Percentiles rank a stretch among this genome's conserved stretches.
These are phyloP conservation scores for Papilionanthe hybrid DNA, from an alignment of 116 monocot genomes.

Conservation along the genomic window DNA sequence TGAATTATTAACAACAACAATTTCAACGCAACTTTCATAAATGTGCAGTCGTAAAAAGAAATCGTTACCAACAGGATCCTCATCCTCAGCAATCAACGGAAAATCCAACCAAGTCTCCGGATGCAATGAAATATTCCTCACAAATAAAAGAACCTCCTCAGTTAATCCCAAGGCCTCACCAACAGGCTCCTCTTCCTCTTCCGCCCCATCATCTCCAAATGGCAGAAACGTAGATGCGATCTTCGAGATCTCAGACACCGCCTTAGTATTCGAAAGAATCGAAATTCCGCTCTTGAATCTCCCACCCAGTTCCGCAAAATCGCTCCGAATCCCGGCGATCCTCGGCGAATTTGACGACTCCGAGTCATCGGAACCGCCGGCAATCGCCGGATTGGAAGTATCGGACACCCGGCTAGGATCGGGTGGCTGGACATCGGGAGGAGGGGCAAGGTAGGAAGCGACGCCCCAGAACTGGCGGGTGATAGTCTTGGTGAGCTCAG, in stretches of 20 bases:
- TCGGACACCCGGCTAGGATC: not conserved
- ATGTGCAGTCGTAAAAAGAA: not conserved
- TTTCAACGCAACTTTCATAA: not conserved
- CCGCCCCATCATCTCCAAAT: slow-evolving; percentile 34
- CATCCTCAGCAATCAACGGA: slow-evolving; percentile 44
- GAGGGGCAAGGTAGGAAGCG: slow-evolving; percentile 29
- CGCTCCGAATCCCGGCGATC: slow-evolving; percentile 57
- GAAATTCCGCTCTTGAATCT: slow-evolving; percentile 74
- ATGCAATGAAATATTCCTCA: slow-evolving; percentile 66
- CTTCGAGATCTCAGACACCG: slow-evolving; percentile 74
- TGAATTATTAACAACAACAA: not conserved
- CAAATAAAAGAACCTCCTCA: slow-evolving; percentile 75
- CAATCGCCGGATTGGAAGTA: slow-evolving; percentile 8
- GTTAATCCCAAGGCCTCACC: slow-evolving; percentile 56
- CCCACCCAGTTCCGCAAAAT: slow-evolving; percentile 72
- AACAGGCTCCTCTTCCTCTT: slow-evolving; percentile 22
- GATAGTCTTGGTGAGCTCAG: slow-evolving; percentile 25
- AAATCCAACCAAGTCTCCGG: slow-evolving; percentile 89
- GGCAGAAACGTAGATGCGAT: slow-evolving; percentile 79
- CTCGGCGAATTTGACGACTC: slow-evolving; percentile 16
- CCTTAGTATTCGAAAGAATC: slow-evolving; percentile 45
- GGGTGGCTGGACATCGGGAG: slow-evolving; percentile 1
- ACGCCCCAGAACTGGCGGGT: slow-evolving; percentile 33
- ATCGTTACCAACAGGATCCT: slow-evolving; percentile 48
- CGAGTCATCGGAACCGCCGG: not conserved